Conservation (phyloP, 2,329 filamentous ascomycete genomes). For the Drechslerella dactyloides region DNA sequence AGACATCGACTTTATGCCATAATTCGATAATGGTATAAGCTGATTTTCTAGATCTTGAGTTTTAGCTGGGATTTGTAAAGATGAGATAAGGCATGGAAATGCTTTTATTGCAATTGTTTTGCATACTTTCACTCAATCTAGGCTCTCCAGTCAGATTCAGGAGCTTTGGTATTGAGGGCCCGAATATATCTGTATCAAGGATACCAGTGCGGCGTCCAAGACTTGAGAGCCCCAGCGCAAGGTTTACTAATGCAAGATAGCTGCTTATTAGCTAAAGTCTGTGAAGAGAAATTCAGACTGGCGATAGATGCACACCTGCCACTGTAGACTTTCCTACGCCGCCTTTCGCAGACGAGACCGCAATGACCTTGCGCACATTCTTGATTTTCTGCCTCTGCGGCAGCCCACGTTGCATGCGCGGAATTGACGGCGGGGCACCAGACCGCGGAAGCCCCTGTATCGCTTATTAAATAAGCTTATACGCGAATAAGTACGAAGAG, state of each 20-base stretch:
- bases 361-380: conserved; percentile 87
- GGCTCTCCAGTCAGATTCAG: conserved; percentile 82
- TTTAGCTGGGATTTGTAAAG: conserved; percentile 13
- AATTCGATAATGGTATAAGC: conserved; percentile 86
- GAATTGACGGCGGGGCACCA: conserved; percentile 70
- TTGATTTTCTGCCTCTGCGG: conserved; percentile 80
- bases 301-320: conserved; percentile 68
- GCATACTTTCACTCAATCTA: conserved; percentile 71
- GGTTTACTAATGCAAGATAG: conserved; percentile 63
- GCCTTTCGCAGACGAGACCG: conserved; percentile 96
- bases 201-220: conserved; percentile 83
- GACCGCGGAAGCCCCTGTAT: conserved; percentile 80
- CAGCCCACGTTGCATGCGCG: conserved; percentile 78
- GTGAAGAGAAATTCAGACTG: too few species aligned
- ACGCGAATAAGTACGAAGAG: too few species aligned
- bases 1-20: conserved; percentile 97
- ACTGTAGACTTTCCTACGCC: conserved; percentile 98
- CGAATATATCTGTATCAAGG: conserved; percentile 95
- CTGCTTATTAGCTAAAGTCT: conserved; percentile 4
- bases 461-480: conserved; percentile 17
- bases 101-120: conserved; percentile 55
- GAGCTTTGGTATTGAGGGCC: conserved; percentile 89
- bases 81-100: not conserved
- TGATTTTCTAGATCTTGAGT: conserved; percentile 68
- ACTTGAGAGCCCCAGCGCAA: conserved; percentile 84